phyloP scores from a whole-genome alignment of 148 eudicot genomes.

The Dianthus caryophyllus region DNA sequence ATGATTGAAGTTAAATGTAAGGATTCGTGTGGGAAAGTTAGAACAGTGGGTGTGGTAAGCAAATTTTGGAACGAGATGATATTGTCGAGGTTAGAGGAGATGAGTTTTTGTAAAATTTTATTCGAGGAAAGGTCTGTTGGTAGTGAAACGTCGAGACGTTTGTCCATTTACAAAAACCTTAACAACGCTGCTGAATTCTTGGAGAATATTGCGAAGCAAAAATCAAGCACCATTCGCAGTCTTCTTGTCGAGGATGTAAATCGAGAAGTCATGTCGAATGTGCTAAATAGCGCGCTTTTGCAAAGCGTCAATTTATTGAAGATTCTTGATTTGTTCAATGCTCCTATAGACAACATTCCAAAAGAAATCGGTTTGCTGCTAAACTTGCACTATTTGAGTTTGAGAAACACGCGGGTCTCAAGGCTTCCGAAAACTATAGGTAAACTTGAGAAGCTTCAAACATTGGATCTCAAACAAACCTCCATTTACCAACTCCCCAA shows the following conservation, averaged over 20 bases:
- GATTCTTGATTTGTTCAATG: conserved; percentile 25
- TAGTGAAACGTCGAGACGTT: neutral
- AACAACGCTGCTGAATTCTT: neutral
- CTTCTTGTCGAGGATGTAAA: neutral
- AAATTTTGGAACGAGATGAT: conserved; percentile 10
- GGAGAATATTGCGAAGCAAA: neutral
- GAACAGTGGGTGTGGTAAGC: conserved; percentile 11
- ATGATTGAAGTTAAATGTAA: conserved; percentile 4
- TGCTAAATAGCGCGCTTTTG: neutral
- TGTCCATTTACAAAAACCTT: conserved; percentile 11
- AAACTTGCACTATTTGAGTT: conserved; percentile 22
- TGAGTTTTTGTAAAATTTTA: conserved; percentile 15
- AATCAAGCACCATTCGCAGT: conserved; percentile 14
- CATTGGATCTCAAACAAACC: conserved; percentile 31
- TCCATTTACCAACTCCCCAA: conserved; percentile 12
- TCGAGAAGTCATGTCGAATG: neutral
- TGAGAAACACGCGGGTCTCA: conserved; percentile 20
- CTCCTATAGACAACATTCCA: conserved; percentile 11
- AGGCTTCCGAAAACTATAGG: conserved; percentile 18
- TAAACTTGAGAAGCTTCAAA: conserved; percentile 21
- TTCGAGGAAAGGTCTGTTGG: neutral
- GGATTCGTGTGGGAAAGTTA: conserved; percentile 2
- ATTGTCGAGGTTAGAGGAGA: conserved; percentile 6
- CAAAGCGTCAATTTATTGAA: conserved; percentile 11
- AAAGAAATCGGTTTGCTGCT: conserved; percentile 12